phyloP scores from a whole-genome alignment of 352 stramenopile species.

The Globisporangium viniferum region DNA sequence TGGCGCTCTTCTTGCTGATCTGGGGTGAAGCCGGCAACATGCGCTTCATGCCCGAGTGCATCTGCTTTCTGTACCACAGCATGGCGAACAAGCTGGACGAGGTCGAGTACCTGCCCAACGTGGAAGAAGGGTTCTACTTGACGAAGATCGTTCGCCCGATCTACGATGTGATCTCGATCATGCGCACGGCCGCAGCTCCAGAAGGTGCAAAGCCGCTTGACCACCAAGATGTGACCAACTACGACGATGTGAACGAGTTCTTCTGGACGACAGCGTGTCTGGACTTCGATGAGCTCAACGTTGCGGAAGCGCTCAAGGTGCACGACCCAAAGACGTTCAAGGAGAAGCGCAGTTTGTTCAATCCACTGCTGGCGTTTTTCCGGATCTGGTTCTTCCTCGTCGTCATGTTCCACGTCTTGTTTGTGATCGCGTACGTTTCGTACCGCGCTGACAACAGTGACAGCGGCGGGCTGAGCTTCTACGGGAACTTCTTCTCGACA shows the following conservation, averaged over 20 bases:
- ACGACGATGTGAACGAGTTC: slow-evolving; percentile 89
- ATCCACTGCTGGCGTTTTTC: slow-evolving; percentile 80
- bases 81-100: slow-evolving; percentile 65
- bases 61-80: slow-evolving; percentile 87
- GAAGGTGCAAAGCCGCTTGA: slow-evolving; percentile 51
- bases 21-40: slow-evolving; percentile 85
- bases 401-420: slow-evolving; percentile 62
- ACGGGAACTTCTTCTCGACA: slow-evolving; percentile 54
- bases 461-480: slow-evolving; percentile 48
- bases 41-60: slow-evolving; percentile 87
- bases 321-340: slow-evolving; percentile 85
- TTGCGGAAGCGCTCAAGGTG: slow-evolving; percentile 56
- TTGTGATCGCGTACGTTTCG: slow-evolving; percentile 64
- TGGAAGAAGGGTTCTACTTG: slow-evolving; percentile 60
- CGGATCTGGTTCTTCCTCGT: slow-evolving; percentile 83
- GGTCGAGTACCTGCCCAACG: slow-evolving; percentile 48
- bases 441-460: slow-evolving; percentile 63
- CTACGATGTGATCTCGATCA: slow-evolving; percentile 74
- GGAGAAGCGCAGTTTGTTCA: slow-evolving; percentile 85
- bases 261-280: slow-evolving; percentile 77
- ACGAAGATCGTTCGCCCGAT: slow-evolving; percentile 68
- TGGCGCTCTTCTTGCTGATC: slow-evolving; percentile 77
- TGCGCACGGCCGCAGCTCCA: slow-evolving; percentile 46
- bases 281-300: slow-evolving; percentile 62
- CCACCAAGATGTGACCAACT: slow-evolving; percentile 84